phyloP scores from a whole-genome alignment of 169 alveolate species.

The Perkinsus marinus region DNA sequence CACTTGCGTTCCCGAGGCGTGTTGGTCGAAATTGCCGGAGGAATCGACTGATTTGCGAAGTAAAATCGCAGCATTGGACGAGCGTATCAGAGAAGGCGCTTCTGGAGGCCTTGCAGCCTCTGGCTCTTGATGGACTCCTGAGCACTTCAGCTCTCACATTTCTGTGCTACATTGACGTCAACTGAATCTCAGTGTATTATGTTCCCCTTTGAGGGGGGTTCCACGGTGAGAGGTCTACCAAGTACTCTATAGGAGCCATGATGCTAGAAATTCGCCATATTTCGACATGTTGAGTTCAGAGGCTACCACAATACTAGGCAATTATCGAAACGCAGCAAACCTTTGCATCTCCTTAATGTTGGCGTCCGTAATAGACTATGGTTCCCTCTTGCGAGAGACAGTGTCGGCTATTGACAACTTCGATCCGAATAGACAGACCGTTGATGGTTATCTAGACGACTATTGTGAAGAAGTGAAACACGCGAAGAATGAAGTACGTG shows the following conservation, averaged over 20 bases:
- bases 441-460: not conserved
- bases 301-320: no score
- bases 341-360: not conserved
- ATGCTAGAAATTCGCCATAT: no score
- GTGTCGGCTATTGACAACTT: not conserved
- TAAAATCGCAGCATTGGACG: not conserved
- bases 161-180: no score
- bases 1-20: no score
- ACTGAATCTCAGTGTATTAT: no score
- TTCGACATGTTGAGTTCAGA: no score
- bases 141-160: no score
- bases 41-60: not conserved
- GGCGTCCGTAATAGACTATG: not conserved
- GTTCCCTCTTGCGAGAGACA: not conserved
- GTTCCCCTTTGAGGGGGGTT: no score
- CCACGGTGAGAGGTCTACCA: no score
- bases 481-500: not conserved
- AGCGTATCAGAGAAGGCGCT: not conserved
- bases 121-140: no score
- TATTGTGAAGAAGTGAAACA: not conserved
- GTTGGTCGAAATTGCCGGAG: not conserved
- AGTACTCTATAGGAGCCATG: no score
- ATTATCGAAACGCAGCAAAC: no score
- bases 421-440: not conserved
- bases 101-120: not conserved